phyloP scores from a whole-genome alignment of 345 rosid species.

The Gossypium anomalum region DNA sequence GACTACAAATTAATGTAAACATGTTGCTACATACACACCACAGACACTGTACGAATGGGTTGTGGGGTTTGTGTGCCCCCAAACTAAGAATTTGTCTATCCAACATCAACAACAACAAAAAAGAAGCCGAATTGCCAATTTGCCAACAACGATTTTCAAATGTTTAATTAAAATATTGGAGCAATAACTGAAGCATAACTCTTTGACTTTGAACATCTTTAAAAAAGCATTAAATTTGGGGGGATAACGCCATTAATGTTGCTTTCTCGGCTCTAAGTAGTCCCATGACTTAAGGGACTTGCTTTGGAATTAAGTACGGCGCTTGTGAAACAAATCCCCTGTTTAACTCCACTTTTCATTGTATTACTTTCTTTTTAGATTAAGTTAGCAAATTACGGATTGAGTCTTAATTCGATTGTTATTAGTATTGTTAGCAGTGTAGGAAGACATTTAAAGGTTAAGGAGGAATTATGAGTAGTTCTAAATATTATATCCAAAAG shows the following conservation, averaged over 20 bases:
- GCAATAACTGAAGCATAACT: neutral
- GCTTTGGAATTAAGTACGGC: neutral
- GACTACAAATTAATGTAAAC: no score
- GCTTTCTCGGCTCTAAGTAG: neutral
- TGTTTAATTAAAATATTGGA: neutral
- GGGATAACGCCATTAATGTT: neutral
- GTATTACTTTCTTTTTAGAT: no score
- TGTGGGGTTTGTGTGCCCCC: no score
- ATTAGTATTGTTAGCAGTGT: accelerated
- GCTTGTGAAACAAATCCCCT: neutral
- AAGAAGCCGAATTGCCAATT: neutral
- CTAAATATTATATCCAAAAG: no score
- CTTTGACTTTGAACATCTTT: neutral
- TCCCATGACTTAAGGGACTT: neutral
- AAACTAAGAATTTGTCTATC: neutral
- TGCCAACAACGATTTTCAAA: neutral
- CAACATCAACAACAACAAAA: neutral
- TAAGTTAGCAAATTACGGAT: no score
- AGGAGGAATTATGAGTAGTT: accelerated
- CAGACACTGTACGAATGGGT: no score
- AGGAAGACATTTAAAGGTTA: accelerated
- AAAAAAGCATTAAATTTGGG: neutral
- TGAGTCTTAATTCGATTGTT: accelerated
- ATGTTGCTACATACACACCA: no score
- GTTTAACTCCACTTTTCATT: no score